These are phyloP conservation scores for Dimocarpus longan DNA, from an alignment of 345 rosid species.

Conservation along the genomic window DNA sequence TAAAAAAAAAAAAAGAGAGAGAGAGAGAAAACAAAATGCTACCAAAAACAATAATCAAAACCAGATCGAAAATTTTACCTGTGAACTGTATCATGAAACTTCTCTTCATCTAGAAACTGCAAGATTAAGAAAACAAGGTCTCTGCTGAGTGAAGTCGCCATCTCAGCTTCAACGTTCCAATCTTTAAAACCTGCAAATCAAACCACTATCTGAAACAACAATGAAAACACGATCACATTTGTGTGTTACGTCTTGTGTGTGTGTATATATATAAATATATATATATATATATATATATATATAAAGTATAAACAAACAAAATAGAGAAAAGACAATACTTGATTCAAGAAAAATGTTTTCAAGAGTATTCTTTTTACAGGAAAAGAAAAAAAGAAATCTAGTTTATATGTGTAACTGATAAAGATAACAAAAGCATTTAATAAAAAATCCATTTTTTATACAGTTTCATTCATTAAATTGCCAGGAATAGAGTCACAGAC, in stretches of 20 bases:
- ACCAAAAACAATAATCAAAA: neutral
- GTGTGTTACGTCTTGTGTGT: too few relatives aligned
- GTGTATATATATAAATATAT: too few relatives aligned
- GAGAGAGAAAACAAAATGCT: neutral
- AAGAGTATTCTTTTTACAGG: neutral
- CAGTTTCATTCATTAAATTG: too few relatives aligned
- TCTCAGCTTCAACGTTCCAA: conserved; percentile 19
- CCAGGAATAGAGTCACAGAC: too few relatives aligned
- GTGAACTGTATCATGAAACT: conserved; percentile 40
- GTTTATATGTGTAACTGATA: neutral
- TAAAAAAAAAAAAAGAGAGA: too few relatives aligned
- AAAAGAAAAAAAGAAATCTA: neutral
- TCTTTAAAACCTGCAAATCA: conserved; percentile 12
- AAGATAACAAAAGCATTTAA: neutral
- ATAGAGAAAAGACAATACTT: neutral
- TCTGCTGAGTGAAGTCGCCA: conserved; percentile 39
- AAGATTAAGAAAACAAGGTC: conserved; percentile 47
- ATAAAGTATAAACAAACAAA: neutral
- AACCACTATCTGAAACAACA: conserved; percentile 7
- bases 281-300: neutral
- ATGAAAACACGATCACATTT: neutral
- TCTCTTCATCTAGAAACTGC: conserved; percentile 49
- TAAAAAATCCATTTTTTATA: neutral
- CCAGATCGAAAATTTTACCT: conserved; percentile 22
- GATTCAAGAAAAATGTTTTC: neutral